phyloP scores from a whole-genome alignment of 108 stramenopile genomes.

The Pseudonitzschia pungens region DNA sequence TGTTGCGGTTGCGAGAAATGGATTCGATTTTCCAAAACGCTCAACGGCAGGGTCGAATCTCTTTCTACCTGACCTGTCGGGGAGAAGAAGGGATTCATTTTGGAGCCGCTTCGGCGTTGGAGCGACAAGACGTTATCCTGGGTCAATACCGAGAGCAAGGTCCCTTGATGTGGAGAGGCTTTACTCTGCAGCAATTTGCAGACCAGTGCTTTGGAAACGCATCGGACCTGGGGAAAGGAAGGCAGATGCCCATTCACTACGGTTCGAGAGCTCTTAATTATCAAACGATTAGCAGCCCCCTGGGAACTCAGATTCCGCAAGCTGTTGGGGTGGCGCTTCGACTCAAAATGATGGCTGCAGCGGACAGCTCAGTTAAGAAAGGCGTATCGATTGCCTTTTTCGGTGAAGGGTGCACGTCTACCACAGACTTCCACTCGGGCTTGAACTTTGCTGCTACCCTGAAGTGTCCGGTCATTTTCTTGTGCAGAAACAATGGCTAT shows the following conservation, averaged over 20 bases:
- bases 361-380: not conserved
- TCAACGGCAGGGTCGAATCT: conserved; percentile 96
- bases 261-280: conserved; percentile 90
- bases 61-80: conserved; percentile 92
- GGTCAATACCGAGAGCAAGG: conserved; percentile 98
- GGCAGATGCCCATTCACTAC: conserved; percentile 99
- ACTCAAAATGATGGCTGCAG: conserved; percentile 67
- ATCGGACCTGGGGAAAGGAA: conserved; percentile 89
- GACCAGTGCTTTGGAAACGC: conserved; percentile 96
- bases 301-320: conserved; percentile 97
- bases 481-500: conserved; percentile 98
- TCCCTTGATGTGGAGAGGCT: conserved; percentile 97
- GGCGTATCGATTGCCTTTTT: conserved; percentile 84
- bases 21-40: conserved; percentile 95
- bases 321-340: conserved; percentile 92
- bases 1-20: conserved; percentile 91
- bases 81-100: conserved; percentile 94
- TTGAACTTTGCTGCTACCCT: conserved; percentile 95
- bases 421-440: conserved; percentile 96
- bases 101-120: conserved; percentile 87
- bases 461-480: conserved; percentile 90
- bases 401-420: conserved; percentile 95
- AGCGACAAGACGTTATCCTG: conserved; percentile 78
- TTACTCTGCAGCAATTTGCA: conserved; percentile 92
- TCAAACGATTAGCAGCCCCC: conserved; percentile 90